phyloP scores from a whole-genome alignment of 371 early-diverging fungal genomes.

The Mucor indicus region DNA sequence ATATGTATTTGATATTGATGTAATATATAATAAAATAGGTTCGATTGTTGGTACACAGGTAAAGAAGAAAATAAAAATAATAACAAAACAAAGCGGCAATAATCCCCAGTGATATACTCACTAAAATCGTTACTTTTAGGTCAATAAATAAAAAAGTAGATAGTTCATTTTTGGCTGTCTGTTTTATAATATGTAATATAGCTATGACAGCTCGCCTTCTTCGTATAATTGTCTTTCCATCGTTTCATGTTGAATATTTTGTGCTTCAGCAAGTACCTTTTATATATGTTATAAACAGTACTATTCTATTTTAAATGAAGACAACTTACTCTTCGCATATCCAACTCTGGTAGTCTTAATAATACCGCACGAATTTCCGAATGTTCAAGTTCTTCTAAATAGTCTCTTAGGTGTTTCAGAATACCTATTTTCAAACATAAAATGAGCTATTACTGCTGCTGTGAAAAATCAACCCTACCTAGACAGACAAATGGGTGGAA shows the following conservation, averaged over 20 bases:
- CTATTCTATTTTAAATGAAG: too few species aligned
- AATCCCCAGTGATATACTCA: too few species aligned
- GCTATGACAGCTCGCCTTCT: conserved; percentile 19
- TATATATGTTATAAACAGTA: not conserved
- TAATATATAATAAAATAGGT: not conserved
- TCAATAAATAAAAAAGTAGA: too few species aligned
- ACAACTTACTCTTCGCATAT: conserved; percentile 58
- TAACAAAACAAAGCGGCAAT: too few species aligned
- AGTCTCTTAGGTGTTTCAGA: conserved; percentile 57
- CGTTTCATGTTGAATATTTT: conserved; percentile 62
- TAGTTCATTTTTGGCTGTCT: too few species aligned
- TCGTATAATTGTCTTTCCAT: conserved; percentile 49
- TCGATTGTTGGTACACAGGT: conserved; percentile 5
- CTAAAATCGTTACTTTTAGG: too few species aligned
- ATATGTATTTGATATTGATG: too few species aligned
- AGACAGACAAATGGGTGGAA: conserved; percentile 73
- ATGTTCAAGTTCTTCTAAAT: conserved; percentile 80
- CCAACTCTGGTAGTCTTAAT: conserved; percentile 67
- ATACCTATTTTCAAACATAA: conserved; percentile 36
- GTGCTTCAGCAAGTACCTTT: conserved; percentile 60
- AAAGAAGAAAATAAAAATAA: too few species aligned
- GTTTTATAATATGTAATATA: too few species aligned
- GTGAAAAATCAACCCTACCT: conserved; percentile 13
- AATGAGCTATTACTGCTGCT: not conserved
- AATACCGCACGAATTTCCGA: conserved; percentile 78